Evolutionary conservation across 257 asterid species (phyloP).

Genomic region (Mentha longifolia): DNA sequence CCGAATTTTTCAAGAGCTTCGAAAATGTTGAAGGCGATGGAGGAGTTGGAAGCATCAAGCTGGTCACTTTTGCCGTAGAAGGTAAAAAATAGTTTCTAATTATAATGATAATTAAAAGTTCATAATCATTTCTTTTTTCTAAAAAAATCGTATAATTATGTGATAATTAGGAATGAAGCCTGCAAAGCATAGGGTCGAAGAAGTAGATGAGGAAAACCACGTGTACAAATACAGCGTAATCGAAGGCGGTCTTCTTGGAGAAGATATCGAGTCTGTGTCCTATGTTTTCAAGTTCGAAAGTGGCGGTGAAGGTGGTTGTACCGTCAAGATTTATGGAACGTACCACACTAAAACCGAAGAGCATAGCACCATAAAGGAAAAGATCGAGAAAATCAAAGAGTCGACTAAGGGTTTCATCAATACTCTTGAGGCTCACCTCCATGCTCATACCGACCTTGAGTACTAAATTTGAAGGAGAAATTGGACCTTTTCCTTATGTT

Average conservation of each 20-base stretch:
- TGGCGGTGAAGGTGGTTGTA: conserved; percentile 50
- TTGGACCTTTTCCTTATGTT: not conserved
- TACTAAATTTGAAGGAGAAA: not conserved
- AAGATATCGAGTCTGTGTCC: conserved; percentile 41
- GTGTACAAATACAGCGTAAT: conserved; percentile 42
- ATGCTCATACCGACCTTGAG: conserved; percentile 27
- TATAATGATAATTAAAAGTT: too few relatives aligned
- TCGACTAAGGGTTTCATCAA: conserved; percentile 31
- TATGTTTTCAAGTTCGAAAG: conserved; percentile 39
- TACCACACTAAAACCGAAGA: conserved; percentile 45
- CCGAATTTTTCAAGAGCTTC: conserved; percentile 15
- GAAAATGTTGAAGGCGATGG: conserved; percentile 12
- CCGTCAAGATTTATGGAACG: conserved; percentile 34
- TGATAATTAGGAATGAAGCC: not conserved
- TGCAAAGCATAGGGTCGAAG: conserved; percentile 49
- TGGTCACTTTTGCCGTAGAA: not conserved
- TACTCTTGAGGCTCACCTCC: conserved; percentile 43
- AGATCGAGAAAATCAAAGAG: conserved; percentile 35
- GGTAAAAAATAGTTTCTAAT: too few relatives aligned
- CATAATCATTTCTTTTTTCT: too few relatives aligned
- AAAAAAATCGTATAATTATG: too few relatives aligned
- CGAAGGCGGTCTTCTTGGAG: conserved; percentile 52
- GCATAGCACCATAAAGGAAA: conserved; percentile 35
- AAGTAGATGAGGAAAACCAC: conserved; percentile 44
- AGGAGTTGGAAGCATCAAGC: conserved; percentile 15